Base-by-base conservation (phyloP, 768 basidiomycete species). In the Russula lepida region DNA sequence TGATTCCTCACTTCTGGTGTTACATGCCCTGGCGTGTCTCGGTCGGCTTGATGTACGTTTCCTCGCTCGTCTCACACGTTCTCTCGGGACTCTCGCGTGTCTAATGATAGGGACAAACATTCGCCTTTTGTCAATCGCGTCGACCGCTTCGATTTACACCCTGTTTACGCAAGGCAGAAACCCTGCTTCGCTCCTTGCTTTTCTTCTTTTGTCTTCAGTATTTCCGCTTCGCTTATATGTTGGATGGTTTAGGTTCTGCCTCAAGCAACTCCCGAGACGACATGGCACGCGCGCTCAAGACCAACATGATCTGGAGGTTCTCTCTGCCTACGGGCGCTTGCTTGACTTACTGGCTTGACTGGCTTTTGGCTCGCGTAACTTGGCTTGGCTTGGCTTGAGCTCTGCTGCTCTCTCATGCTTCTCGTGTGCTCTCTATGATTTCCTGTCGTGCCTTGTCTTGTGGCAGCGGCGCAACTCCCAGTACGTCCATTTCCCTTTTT, bases 271-370 rank as follows among this genome's bases (percentile, higher is more conserved):
- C 13, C 21, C 28, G 46, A 55, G 30, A 41, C 47, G n/a, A 35
- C 25, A 54, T 46, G 28, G 46, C 46, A n/a, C 47, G 58, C 58
- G 59, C 59, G 53, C 59, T 60, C 59, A 60, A 60, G 59, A 44
- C 33, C 54, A 35, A 51, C 48, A 9, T 32, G 27, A 56, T 21
- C 54, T 56, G 39, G 60, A 33, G 21, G 21, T 4, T 47, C 51
- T 23, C 21, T 56, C 55, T 62, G 55, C 33, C 55, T 37, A 46
- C 21, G 41, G 51, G 49, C 43, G 55, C 60, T 57, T 44, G 25
- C 60, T 51, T 56, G n/a, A 27, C 41, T 51, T 51, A n/a, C n/a
- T 28, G 30, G 12, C 54, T 49, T 60, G 60, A 23, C 19, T 50
- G 55, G 27, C 52, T 48, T 11, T n/a, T 11, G 27, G 23, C 44